Base-by-base conservation (phyloP, 2,329 filamentous ascomycete genomes). In the Alternaria panax region DNA sequence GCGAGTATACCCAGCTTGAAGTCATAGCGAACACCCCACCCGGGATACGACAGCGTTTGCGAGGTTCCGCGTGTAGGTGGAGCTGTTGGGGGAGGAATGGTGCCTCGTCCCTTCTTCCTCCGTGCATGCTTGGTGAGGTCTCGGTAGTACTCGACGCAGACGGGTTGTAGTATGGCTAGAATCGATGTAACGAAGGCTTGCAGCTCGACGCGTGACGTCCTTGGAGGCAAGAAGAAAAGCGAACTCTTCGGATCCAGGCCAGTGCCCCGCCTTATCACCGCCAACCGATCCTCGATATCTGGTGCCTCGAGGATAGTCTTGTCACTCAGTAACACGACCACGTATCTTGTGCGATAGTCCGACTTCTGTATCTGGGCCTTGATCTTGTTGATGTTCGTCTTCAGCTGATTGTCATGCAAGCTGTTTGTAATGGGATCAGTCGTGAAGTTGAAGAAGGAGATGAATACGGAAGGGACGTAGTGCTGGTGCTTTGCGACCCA, bases 21-120 rank as follows among this genome's bases (percentile, higher is more conserved):
- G 72, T 99, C 94, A 78, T 97, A 97, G 16, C 94, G 89, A 53
- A 96, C 90, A 71, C 92, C 93, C 95, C 94, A 99, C 4, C 92
- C 93, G 41, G 92, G 88, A 9, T 90, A 82, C 1, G 93, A 91
- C n/a, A 97, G 80, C 0, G 91, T 92, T 71, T 95, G 91, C 1
- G 93, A 96, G 1, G 92, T 96, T 27, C 92, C 92, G 20, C 86
- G 88, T 0, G 92, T 94, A 1, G 92, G 92, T 5, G 93, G 92
- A 30, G 92, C 85, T 7, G 92, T 94, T 3, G 93, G 92, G 47
- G 90, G 88, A 11, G 93, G 93, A 14, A 91, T 88, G 18, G 88
- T 84, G 7, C 92, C 90, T 59, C 93, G 87, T 46, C 91, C 90
- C 67, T 92, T 90, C 82, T 98, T 98, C 75, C 95, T 90, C 67